Conservation (phyloP, 768 basidiomycete species). For the Gymnopilus junonius region DNA sequence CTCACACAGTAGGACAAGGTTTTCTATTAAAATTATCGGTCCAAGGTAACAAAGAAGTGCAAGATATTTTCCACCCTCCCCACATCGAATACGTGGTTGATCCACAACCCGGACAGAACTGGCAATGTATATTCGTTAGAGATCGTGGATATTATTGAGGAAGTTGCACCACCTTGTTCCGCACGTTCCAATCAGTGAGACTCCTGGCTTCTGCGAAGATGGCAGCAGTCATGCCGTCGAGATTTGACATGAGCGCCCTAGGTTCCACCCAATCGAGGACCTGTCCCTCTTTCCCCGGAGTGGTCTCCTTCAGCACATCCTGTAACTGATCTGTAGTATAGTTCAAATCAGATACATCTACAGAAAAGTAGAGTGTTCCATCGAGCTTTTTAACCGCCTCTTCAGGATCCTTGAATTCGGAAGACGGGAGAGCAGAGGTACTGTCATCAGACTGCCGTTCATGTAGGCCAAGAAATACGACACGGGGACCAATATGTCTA, state of each 20-base stretch:
- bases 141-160: not conserved
- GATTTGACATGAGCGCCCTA: slow-evolving; percentile 53
- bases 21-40: slow-evolving; percentile 61
- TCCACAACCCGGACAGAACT: slow-evolving; percentile 94
- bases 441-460: slow-evolving; percentile 47
- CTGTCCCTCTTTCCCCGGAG: slow-evolving; percentile 41
- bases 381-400: slow-evolving; percentile 60
- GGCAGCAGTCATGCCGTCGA: slow-evolving; percentile 70
- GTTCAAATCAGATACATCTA: slow-evolving; percentile 69
- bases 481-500: slow-evolving; percentile 58
- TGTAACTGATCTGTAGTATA: slow-evolving; percentile 35
- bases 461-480: slow-evolving; percentile 83
- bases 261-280: slow-evolving; percentile 68
- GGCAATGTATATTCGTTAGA: not conserved
- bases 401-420: slow-evolving; percentile 64
- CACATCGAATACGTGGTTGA: slow-evolving; percentile 81
- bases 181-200: slow-evolving; percentile 91
- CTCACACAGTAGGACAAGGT: slow-evolving; percentile 76
- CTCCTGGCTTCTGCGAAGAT: slow-evolving; percentile 80
- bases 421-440: slow-evolving; percentile 61
- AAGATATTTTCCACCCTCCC: slow-evolving; percentile 96
- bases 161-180: slow-evolving; percentile 69
- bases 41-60: slow-evolving; percentile 78
- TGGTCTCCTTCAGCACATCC: slow-evolving; percentile 43
- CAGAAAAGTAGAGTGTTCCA: slow-evolving; percentile 85